These are phyloP conservation scores for Patellaria atrata DNA, from an alignment of 495 filamentous ascomycete genomes.

Conservation along the genomic window DNA sequence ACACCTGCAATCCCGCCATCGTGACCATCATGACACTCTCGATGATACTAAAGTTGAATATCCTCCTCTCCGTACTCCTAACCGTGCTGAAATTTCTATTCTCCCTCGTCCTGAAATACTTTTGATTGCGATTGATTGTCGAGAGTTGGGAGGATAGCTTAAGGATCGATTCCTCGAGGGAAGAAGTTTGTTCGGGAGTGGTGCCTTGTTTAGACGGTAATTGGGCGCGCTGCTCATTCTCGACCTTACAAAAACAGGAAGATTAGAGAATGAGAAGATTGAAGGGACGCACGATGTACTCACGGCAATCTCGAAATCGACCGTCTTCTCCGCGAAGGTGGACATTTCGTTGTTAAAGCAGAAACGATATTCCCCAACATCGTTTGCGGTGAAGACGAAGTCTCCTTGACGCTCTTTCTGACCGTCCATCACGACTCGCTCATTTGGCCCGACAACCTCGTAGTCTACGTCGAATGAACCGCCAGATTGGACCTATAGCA, in stretches of 20 bases:
- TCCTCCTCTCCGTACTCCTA: slow-evolving; percentile 82
- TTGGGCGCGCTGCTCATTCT: slow-evolving; percentile 75
- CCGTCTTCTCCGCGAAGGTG: slow-evolving; percentile 93
- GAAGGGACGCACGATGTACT: slow-evolving; percentile 23
- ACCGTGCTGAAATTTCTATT: slow-evolving; percentile 99
- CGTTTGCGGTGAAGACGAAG: slow-evolving; percentile 92
- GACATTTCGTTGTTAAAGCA: slow-evolving; percentile 99
- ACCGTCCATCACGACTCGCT: slow-evolving; percentile 73
- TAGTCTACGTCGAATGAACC: slow-evolving; percentile 96
- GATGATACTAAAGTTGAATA: slow-evolving; percentile 94
- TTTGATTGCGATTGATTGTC: slow-evolving; percentile 95
- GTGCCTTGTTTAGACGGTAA: slow-evolving; percentile 86
- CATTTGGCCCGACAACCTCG: slow-evolving; percentile 66
- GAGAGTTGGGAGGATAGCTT: slow-evolving; percentile 88
- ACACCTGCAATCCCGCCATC: slow-evolving; percentile 95
- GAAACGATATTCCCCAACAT: slow-evolving; percentile 87
- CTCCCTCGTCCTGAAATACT: slow-evolving; percentile 97
- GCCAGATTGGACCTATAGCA: slow-evolving; percentile 77
- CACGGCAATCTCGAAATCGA: slow-evolving; percentile 97
- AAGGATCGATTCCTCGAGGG: slow-evolving; percentile 87
- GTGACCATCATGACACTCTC: slow-evolving; percentile 84
- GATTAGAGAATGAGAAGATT: slow-evolving; percentile 4
- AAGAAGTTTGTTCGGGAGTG: slow-evolving; percentile 77
- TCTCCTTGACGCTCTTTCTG: slow-evolving; percentile 91
- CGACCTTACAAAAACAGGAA: slow-evolving; percentile 46